Base-by-base conservation (phyloP, 2,329 filamentous ascomycete genomes). In the Sclerotinia sclerotiorum region DNA sequence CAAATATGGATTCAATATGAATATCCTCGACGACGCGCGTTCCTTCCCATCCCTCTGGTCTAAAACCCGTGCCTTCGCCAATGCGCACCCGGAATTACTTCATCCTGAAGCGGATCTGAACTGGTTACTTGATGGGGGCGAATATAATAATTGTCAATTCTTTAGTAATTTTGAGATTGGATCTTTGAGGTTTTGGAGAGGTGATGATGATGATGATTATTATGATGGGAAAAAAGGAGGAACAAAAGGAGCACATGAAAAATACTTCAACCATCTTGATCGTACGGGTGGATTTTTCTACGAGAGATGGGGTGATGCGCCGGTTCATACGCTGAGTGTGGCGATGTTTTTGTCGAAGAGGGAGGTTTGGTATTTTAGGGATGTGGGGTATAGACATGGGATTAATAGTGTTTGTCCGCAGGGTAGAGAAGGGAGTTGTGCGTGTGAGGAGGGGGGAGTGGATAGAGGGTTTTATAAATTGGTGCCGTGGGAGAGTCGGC, bases 101-200 rank as follows among this genome's bases (percentile, higher is more conserved):
- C 86, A 85, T 24, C 82, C 90, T 72, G 89, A 87, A 75, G 97
- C 97, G 81, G 90, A 90, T 3, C 89, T 98, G 87, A 85, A 83
- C 5, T 98, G 97, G 82, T 82, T 99, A 73, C 95, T 92, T 74
- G 92, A 97, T 73, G 94, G 94, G 65, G 88, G 94, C 70, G 93
- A 87, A 11, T 98, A 98, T 84, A 99, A 97, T 83, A 89, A 93
- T 79, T 99, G 95, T 82, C 95, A 98, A 79, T 98, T 98, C 90
- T 99, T 95, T 93, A 97, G 94, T 77, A 99, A 98, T 83, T 99
- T 98, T 74, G 95, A 98, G 79, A 90, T 98, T 74, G 95, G 94
- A 72, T 94, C 89, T 79, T 84, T 98, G 48, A 87, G 95, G 75
- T 98, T 94, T 92, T 87, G 98, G 71, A 90, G 95, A 68, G 94